phyloP scores from a whole-genome alignment of 164 flowering plant genomes.

The Umbilicus rupestris region DNA sequence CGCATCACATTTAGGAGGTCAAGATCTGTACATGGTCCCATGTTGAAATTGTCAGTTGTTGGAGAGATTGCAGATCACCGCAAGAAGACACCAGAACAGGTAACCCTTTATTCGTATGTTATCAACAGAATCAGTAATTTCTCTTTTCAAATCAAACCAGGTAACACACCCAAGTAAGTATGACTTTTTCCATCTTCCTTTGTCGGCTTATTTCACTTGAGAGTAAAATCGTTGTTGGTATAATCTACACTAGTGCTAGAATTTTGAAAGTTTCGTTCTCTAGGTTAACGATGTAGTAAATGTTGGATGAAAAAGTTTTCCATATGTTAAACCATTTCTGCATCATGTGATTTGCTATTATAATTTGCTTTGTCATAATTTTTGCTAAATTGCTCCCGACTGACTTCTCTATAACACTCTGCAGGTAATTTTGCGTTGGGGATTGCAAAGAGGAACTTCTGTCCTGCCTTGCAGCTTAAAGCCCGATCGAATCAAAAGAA shows the following conservation, averaged over 20 bases:
- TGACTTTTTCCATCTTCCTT: no score
- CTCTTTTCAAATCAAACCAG: no score
- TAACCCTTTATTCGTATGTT: conserved; percentile 9
- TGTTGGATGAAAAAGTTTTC: no score
- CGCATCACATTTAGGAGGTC: conserved; percentile 59
- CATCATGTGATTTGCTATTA: no score
- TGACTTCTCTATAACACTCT: neutral
- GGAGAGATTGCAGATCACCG: conserved; percentile 48
- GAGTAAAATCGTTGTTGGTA: no score
- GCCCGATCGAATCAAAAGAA: conserved; percentile 42
- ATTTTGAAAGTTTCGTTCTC: neutral
- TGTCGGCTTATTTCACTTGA: no score
- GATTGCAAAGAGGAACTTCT: conserved; percentile 62
- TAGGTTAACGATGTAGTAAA: no score
- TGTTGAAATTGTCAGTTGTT: conserved; percentile 56
- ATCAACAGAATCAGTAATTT: no score
- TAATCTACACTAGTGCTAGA: neutral
- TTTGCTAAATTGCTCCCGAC: neutral
- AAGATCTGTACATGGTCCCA: conserved; percentile 60
- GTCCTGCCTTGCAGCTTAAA: conserved; percentile 63
- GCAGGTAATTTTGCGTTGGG: conserved; percentile 60
- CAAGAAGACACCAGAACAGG: conserved; percentile 67
- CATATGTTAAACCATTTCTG: no score
- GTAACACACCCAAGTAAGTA: no score
- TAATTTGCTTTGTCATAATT: neutral